phyloP scores from a whole-genome alignment of 2,329 filamentous ascomycete genomes.

The Pezizomycotina sp. region DNA sequence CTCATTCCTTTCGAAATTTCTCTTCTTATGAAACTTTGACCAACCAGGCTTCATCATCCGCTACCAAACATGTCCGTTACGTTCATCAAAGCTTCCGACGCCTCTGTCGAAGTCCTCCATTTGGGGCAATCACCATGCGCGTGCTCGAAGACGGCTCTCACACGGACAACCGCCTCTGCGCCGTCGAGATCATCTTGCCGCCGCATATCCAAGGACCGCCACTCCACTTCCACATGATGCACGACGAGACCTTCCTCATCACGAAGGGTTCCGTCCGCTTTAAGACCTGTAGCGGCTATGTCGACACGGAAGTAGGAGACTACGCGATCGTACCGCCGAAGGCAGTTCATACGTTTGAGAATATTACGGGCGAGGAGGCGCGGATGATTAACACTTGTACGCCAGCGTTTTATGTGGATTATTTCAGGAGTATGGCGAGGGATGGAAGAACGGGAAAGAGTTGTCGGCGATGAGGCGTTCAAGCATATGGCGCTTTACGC shows the following conservation, averaged over 20 bases:
- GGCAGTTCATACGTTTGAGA: constrained; percentile 41
- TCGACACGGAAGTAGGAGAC: constrained; percentile 38
- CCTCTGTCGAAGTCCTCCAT: constrained; percentile 36
- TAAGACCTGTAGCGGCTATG: constrained; percentile 32
- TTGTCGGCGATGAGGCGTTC: too few relatives aligned
- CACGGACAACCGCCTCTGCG: constrained; percentile 35
- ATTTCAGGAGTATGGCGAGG: too few relatives aligned
- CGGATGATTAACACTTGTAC: too few relatives aligned
- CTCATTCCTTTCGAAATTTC: too few relatives aligned
- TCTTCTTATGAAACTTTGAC: too few relatives aligned
- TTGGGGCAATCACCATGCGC: constrained; percentile 35
- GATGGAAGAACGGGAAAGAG: too few relatives aligned
- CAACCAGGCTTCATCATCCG: too few relatives aligned
- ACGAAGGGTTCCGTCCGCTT: constrained; percentile 38
- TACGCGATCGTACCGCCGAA: constrained; percentile 40
- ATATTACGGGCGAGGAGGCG: too few relatives aligned
- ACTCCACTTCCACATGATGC: constrained; percentile 41
- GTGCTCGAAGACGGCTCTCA: constrained; percentile 27
- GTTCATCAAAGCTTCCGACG: too few relatives aligned
- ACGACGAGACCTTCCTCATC: constrained; percentile 43
- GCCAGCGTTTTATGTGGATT: too few relatives aligned
- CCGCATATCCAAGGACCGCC: constrained; percentile 34
- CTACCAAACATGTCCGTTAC: too few relatives aligned
- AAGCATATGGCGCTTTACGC: too few relatives aligned
- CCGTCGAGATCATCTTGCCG: constrained; percentile 36